Base-by-base conservation (phyloP, 2,329 filamentous ascomycete species). In the Penicillium sp. region DNA sequence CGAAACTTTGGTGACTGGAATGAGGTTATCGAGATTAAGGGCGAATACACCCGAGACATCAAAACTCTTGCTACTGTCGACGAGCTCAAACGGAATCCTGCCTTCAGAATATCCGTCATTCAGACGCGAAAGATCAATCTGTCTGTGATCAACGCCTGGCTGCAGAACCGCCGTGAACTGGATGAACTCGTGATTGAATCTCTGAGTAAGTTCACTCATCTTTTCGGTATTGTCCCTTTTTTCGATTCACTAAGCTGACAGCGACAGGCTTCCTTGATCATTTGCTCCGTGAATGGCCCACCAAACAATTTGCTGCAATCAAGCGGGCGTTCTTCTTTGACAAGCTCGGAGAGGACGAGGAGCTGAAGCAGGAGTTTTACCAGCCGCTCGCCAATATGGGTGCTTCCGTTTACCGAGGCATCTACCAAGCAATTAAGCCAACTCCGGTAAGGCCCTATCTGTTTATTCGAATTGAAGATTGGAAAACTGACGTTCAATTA, bases 341-440 rank as follows among this genome's bases (percentile, higher is more conserved):
- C 34, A 70, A 72, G 1, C 58, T 72, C 1, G 77, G 77, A 2
- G 63, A 75, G 21, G 69, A 73, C 0, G 65, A 65, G 6, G 69
- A 75, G 3, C 77, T 95, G n/a, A 78, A 82, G 31, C 35, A 53
- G 15, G 42, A 56, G 6, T 54, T 53, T 21, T 46, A 48, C 29
- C 45, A 43, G 10, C 49, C 33, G 2, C 42, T 45, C 8, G 45
- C 48, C 72, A 77, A 47, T 4, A 46, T 48, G 21, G 81, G 76
- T 49, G 75, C 93, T 2, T 82, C 89, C 62, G 88, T 88, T 0
- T 83, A 88, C 72, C 95, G 95, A 65, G 93, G 93, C 26, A 84
- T 89, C 4, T 97, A 95, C 61, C 82, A 88, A 9, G 89, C 90
- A 0, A 83, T 96, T 45, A 82, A 89, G 37, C 78, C 91, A 21